Evolutionary conservation across 495 filamentous ascomycete genomes (phyloP), one percentile per base, ranked within the genome.

Genomic region (Cetradonia linearis): DNA sequence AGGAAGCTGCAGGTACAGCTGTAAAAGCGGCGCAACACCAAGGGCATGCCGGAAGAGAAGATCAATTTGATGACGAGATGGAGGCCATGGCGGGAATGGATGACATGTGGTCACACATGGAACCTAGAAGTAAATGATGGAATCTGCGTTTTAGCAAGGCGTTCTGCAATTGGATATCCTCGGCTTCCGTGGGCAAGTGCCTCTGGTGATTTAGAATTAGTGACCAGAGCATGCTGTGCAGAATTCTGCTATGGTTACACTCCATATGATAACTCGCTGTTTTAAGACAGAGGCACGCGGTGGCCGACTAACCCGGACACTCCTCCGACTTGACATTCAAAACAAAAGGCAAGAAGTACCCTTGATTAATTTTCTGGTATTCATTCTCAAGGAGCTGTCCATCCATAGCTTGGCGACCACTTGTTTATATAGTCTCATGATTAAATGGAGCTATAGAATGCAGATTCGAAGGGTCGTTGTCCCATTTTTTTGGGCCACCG

Each of bases 61-160:
- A 74, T 52, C 62, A 75, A 25, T 81, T 77, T 65, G 78, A 72
- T 5, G 83, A 84, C 62, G 85, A 86, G 34, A 80, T 86, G 73
- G 85, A 82, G 54, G 83, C 77, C 5, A 84, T 88, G 83, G 83
- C 77, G 30, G 84, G 79, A 59, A 81, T 88, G 76, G 81, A 80
- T 33, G 81, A 72, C 9, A 67, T 80, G 53, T 86, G 80, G 81
- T 86, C 65, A 77, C 27, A 30, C 18, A 16, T 9, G 34, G 25
- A 25, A 9, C 34, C 31, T 20, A 34, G 13, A 10, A 53, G n/a
- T 47, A 25, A 27, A 9, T 46, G 20, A 46, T 46, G 20, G 18
- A 34, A 2, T 16, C 33, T 54, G 50, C 31, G 18, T 33, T 54
- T 23, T 20, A 54, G 50, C 50, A 14, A 54, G 61, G 61, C 61